Percentiles rank a stretch among this genome's conserved stretches.
phyloP scores from a whole-genome alignment of 2,329 filamentous ascomycete genomes.

The Pestalotiopsis sp. region DNA sequence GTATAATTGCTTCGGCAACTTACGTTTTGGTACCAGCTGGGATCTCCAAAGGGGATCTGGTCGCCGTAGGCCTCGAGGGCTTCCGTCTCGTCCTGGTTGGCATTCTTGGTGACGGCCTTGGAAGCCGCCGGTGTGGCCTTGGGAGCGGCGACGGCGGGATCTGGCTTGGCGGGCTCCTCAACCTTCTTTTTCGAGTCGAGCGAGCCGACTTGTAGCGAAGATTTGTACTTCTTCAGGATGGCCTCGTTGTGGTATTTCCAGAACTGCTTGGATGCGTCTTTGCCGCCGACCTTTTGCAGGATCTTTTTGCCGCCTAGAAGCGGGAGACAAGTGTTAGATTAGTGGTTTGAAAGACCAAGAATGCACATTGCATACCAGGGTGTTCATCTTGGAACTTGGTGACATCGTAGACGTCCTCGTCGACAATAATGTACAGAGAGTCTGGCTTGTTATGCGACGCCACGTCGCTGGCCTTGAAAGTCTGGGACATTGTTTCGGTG shows the following conservation, averaged over 20 bases:
- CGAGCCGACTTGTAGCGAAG: conserved; percentile 79
- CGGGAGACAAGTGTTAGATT: background rate
- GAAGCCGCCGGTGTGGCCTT: conserved; percentile 36
- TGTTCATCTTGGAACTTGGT: conserved; percentile 87
- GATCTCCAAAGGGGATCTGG: conserved; percentile 89
- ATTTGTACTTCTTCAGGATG: conserved; percentile 85
- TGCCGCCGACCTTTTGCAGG: conserved; percentile 63
- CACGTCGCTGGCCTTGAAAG: conserved; percentile 82
- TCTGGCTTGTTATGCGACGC: conserved; percentile 88
- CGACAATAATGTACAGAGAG: conserved; percentile 86
- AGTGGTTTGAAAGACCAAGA: background rate
- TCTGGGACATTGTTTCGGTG: conserved; percentile 74
- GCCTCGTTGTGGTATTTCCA: conserved; percentile 83
- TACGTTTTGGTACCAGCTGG: conserved; percentile 92
- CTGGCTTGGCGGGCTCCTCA: conserved; percentile 56
- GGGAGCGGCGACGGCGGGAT: conserved; percentile 49
- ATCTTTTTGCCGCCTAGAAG: conserved; percentile 65
- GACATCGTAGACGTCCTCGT: conserved; percentile 94
- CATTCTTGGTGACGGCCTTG: conserved; percentile 33
- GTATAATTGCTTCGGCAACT: conserved; percentile 37
- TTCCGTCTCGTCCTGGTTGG: conserved; percentile 60
- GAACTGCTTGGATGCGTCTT: conserved; percentile 69
- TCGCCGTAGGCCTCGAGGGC: conserved; percentile 83
- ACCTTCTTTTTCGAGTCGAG: conserved; percentile 73
- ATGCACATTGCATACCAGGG: conserved; percentile 60